Conservation (phyloP, 1,139 yeast genomes). For the Ogataea hybrid region DNA sequence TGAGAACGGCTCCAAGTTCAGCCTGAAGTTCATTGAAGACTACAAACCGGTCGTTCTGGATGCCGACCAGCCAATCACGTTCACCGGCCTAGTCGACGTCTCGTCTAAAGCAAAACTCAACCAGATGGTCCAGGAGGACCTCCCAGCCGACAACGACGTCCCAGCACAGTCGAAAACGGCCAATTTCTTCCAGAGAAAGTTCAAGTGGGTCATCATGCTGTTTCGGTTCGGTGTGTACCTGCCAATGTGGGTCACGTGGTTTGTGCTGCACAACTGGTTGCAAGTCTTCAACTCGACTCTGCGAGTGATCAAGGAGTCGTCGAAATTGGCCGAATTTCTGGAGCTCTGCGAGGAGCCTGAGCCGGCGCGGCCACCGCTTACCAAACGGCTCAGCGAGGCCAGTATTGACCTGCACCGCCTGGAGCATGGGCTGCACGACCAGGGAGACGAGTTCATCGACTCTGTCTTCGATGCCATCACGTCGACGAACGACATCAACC, state of each 20-base stretch:
- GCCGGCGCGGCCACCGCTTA: conserved; percentile 22
- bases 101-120: conserved; percentile 6
- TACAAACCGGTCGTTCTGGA: conserved; percentile 60
- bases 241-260: conserved; percentile 54
- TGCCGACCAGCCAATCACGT: conserved; percentile 37
- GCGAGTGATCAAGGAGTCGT: conserved; percentile 30
- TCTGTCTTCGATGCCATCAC: conserved; percentile 59
- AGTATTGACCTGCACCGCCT: conserved; percentile 32
- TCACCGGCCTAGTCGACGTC: conserved; percentile 24
- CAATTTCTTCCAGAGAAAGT: conserved; percentile 32
- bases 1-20: conserved; percentile 38
- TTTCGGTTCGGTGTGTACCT: conserved; percentile 43
- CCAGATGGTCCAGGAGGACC: conserved; percentile 22
- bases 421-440: conserved; percentile 43
- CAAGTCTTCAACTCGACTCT: conserved; percentile 39
- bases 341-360: conserved; percentile 20
- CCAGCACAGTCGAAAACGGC: conserved; percentile 3
- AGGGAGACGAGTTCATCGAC: conserved; percentile 57
- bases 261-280: conserved; percentile 43
- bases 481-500: conserved; percentile 25
- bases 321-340: conserved; percentile 20
- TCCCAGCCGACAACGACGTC: conserved; percentile 20
- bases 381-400: conserved; percentile 34
- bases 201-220: conserved; percentile 47
- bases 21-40: conserved; percentile 45